Evolutionary conservation across 2,329 filamentous ascomycete genomes (phyloP).

Genomic region (Pyricularia sp.): DNA sequence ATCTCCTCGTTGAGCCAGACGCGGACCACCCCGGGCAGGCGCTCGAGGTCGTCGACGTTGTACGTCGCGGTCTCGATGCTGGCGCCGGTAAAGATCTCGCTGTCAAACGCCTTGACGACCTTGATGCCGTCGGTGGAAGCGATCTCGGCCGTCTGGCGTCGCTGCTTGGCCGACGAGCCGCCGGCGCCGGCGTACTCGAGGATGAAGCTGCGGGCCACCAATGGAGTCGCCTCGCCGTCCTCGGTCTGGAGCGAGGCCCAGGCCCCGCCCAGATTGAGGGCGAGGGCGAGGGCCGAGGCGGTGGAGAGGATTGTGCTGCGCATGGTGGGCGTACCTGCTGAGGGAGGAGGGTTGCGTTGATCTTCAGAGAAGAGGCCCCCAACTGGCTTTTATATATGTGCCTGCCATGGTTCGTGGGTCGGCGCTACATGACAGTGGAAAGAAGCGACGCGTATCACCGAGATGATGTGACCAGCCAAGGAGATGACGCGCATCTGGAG

Average conservation of each 20-base stretch:
- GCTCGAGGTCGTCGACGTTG: conserved; percentile 22
- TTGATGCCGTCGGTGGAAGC: background rate
- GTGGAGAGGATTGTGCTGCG: background rate
- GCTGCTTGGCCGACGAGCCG: background rate
- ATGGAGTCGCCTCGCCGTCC: background rate
- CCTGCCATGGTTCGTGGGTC: too few species aligned
- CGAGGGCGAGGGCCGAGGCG: conserved; percentile 1
- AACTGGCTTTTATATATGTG: too few species aligned
- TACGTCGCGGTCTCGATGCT: conserved; percentile 18
- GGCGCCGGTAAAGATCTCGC: conserved; percentile 18
- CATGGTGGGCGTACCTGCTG: background rate
- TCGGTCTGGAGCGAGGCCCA: background rate
- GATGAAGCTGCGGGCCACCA: background rate
- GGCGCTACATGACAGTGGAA: too few species aligned
- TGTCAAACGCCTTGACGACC: conserved; percentile 15
- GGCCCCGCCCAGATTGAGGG: background rate
- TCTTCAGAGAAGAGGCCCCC: too few species aligned
- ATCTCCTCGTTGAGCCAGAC: conserved; percentile 9
- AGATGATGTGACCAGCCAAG: too few species aligned
- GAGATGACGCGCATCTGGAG: too few species aligned
- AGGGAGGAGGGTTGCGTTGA: too few species aligned
- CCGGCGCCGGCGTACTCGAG: background rate
- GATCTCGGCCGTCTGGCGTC: background rate
- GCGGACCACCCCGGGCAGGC: conserved; percentile 16
- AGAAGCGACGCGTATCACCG: too few species aligned